phyloP scores from a whole-genome alignment of 139 green algal genomes.

The Chlorella sp. region DNA sequence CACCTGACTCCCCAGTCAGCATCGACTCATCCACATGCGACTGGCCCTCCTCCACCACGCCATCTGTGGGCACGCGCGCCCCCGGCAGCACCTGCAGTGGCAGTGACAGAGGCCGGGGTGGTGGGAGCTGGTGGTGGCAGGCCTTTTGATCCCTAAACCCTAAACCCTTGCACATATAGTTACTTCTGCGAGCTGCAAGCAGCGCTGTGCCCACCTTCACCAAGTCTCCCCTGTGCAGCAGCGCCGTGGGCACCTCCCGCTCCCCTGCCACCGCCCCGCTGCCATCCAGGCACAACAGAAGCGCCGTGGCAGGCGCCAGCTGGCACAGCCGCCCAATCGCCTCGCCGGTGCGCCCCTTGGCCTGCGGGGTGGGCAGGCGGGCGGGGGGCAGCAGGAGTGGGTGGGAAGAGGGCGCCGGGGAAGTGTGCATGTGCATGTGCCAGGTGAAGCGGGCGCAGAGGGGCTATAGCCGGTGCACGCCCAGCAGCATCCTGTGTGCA shows the following conservation, averaged over 20 bases:
- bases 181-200: no score
- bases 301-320: slow-evolving; percentile 78
- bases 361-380: slow-evolving; percentile 31
- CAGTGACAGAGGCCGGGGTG: background rate
- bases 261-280: slow-evolving; percentile 58
- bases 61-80: slow-evolving; percentile 87
- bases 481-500: background rate
- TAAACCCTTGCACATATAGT: no score
- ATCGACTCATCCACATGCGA: slow-evolving; percentile 95
- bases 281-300: slow-evolving; percentile 71
- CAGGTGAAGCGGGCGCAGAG: background rate
- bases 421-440: background rate
- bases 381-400: background rate
- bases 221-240: slow-evolving; percentile 92
- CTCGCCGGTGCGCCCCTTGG: slow-evolving; percentile 83
- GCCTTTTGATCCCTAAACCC: no score
- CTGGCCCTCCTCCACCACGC: slow-evolving; percentile 78
- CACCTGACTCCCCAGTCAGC: slow-evolving; percentile 91
- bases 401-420: background rate
- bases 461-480: no score
- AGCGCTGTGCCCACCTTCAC: slow-evolving; percentile 73
- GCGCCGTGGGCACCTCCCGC: slow-evolving; percentile 69
- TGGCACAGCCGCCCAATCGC: slow-evolving; percentile 84
- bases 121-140: background rate
- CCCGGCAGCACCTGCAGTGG: slow-evolving; percentile 80